phyloP scores from a whole-genome alignment of 164 flowering plant genomes.

The Vitis vinifera region ASM3070453v1 NC_081809.1:3118001-3118500 shows the following conservation, averaged over 20 bases:
- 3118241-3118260: conserved; percentile 79
- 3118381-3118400: conserved; percentile 55
- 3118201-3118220: conserved; percentile 98
- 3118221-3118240: conserved; percentile 87
- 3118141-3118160: conserved; percentile 83
- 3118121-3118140: conserved; percentile 88
- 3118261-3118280: conserved; percentile 91
- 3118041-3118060: conserved; percentile 27
- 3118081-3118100: conserved; percentile 50
- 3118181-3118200: conserved; percentile 83
- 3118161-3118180: conserved; percentile 95
- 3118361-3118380: conserved; percentile 65
- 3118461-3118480: not conserved
- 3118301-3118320: conserved; percentile 77
- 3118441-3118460: conserved; percentile 77
- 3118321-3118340: conserved; percentile 57
- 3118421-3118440: conserved; percentile 90
- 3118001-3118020: conserved; percentile 29
- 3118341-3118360: conserved; percentile 37
- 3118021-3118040: conserved; percentile 31
- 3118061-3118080: conserved; percentile 52
- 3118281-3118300: conserved; percentile 84
- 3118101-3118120: conserved; percentile 95
- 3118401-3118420: conserved; percentile 61
- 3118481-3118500: not conserved